Conservation (phyloP, 495 filamentous ascomycete genomes). For the Extremus antarcticus region DNA sequence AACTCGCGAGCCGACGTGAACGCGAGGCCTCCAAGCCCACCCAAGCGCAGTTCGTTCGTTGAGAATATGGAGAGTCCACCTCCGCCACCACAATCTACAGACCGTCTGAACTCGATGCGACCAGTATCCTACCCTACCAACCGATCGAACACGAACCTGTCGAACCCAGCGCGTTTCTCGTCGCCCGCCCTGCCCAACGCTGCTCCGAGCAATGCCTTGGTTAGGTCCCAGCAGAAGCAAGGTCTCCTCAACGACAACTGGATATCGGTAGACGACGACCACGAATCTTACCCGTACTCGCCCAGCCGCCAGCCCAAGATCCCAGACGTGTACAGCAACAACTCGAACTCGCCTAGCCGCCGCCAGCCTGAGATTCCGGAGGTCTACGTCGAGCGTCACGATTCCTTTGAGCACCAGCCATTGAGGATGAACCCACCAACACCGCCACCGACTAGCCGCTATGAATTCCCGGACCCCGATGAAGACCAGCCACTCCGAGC, state of each 20-base stretch:
- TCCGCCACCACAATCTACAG: not conserved
- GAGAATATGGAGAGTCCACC: not conserved
- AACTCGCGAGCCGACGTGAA: slow-evolving; percentile 34
- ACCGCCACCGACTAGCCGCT: not conserved
- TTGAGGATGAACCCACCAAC: slow-evolving; percentile 24
- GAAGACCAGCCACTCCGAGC: not conserved
- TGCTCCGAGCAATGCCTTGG: not conserved
- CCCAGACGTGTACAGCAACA: too few relatives aligned
- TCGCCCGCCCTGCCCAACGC: slow-evolving; percentile 12
- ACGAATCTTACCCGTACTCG: slow-evolving; percentile 1
- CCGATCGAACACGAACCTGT: not conserved
- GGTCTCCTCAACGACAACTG: slow-evolving; percentile 22
- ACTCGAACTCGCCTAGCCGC: not conserved
- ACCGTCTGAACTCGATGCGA: not conserved
- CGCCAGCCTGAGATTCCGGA: not conserved
- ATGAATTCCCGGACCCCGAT: not conserved
- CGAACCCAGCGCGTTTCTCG: not conserved
- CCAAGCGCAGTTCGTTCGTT: not conserved
- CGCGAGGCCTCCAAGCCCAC: not conserved
- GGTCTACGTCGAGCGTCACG: slow-evolving; percentile 11
- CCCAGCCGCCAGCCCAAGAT: not conserved
- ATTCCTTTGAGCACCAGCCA: slow-evolving; percentile 13
- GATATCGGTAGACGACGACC: slow-evolving; percentile 18
- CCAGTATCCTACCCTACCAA: not conserved
- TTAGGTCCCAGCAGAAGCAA: slow-evolving; percentile 9